Evolutionary conservation across 192 early-diverging fungal species (phyloP).

Genomic region (Coemansia sp.): DNA sequence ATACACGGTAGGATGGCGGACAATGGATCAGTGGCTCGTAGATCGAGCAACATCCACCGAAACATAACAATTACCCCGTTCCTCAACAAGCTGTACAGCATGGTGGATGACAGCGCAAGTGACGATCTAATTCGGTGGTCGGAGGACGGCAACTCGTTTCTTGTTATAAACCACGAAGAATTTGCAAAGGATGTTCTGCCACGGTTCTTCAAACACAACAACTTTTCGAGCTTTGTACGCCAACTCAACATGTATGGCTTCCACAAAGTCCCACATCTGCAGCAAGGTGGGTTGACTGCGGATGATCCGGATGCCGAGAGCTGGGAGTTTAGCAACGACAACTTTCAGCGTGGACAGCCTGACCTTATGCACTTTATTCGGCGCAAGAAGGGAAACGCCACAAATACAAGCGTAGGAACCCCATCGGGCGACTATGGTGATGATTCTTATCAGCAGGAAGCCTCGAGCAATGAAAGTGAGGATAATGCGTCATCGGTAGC

Average conservation of each 20-base stretch:
- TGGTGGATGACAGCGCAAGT: conserved; percentile 85
- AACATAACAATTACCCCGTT: conserved; percentile 80
- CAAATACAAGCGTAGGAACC: conserved; percentile 20
- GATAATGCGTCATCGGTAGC: background rate
- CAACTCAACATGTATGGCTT: conserved; percentile 98
- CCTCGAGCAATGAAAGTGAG: background rate
- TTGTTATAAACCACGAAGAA: conserved; percentile 72
- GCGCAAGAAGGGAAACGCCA: conserved; percentile 72
- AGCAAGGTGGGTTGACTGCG: conserved; percentile 81
- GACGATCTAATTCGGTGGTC: conserved; percentile 90
- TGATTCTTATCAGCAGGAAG: conserved; percentile 30
- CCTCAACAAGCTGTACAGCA: conserved; percentile 92
- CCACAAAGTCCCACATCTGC: conserved; percentile 93
- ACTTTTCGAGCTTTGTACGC: conserved; percentile 87
- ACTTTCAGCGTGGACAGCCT: conserved; percentile 87
- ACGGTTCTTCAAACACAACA: conserved; percentile 88
- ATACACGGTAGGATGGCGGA: background rate
- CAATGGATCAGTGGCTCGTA: conserved; percentile 31
- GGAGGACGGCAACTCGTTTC: conserved; percentile 82
- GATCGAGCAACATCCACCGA: conserved; percentile 39
- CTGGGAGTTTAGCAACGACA: conserved; percentile 90
- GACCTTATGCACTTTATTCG: conserved; percentile 86
- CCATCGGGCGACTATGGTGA: conserved; percentile 23
- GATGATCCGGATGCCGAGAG: conserved; percentile 72
- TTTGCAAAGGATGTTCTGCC: conserved; percentile 84